A percentile compares a stretch with the other conserved stretches of the same genome.
phyloP scores from a whole-genome alignment of 208 protist species.

The Wallacemonas sp. region DNA sequence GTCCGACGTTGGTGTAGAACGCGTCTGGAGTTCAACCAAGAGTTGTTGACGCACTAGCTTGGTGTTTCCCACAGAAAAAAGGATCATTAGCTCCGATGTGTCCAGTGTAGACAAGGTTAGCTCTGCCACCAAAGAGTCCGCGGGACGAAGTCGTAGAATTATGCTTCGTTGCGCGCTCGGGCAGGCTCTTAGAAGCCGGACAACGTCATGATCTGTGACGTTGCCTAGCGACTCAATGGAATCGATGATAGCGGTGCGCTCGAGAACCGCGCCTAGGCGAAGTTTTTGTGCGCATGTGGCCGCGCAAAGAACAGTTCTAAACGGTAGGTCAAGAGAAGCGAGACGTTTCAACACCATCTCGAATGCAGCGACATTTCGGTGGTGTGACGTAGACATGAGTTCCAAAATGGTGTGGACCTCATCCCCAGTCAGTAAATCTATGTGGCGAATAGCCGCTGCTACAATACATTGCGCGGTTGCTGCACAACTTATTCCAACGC shows the following conservation, averaged over 20 bases:
- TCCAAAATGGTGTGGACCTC: not conserved
- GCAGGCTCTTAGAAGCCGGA: not conserved
- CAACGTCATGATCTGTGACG: not conserved
- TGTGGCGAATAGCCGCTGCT: not conserved
- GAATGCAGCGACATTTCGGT: constrained; percentile 1
- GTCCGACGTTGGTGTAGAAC: constrained; percentile 10
- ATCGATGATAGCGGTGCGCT: not conserved
- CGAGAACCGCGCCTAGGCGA: not conserved
- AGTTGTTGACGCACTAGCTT: not conserved
- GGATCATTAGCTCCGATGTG: not conserved
- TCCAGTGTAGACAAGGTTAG: not conserved
- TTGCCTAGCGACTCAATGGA: not conserved
- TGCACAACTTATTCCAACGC: not conserved
- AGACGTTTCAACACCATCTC: not conserved
- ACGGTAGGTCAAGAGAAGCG: not conserved
- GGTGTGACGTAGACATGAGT: not conserved
- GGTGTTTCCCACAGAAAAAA: not conserved
- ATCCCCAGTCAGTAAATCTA: not conserved
- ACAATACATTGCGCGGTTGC: not conserved
- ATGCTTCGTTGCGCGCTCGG: not conserved
- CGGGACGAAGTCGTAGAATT: not conserved
- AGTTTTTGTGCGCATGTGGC: not conserved
- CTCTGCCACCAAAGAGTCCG: not conserved
- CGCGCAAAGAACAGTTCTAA: not conserved
- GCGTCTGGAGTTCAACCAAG: constrained; percentile 12